Conservation (phyloP, 495 filamentous ascomycete genomes). For the Hypoxylon trugodes region DNA sequence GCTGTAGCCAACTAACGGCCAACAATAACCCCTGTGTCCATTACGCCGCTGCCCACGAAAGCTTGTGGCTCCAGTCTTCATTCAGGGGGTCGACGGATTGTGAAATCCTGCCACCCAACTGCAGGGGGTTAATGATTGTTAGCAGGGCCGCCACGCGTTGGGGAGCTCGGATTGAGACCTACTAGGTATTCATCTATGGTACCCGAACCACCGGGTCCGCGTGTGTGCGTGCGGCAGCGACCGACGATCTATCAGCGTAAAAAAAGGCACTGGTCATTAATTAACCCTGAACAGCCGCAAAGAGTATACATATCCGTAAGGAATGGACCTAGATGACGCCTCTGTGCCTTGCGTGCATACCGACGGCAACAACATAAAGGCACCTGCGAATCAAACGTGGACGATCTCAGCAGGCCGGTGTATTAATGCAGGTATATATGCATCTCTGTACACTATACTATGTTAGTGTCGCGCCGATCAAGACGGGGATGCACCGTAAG, state of each 20-base stretch:
- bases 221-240: constrained; percentile 21
- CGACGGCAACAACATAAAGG: constrained; percentile 6
- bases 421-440: constrained; percentile 3
- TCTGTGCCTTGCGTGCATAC: background rate
- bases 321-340: background rate
- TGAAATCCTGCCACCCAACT: constrained; percentile 8
- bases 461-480: constrained; percentile 21
- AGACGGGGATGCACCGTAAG: constrained; percentile 12
- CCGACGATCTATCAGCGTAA: constrained; percentile 12
- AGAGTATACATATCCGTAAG: no score
- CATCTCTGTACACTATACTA: constrained; percentile 1
- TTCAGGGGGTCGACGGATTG: background rate
- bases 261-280: background rate
- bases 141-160: constrained; percentile 35
- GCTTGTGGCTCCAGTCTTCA: background rate
- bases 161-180: constrained; percentile 11
- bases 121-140: constrained; percentile 15
- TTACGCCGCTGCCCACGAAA: constrained; percentile 6
- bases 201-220: constrained; percentile 39
- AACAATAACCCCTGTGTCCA: background rate
- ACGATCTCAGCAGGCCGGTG: constrained; percentile 17
- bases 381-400: constrained; percentile 21
- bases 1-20: constrained; percentile 11
- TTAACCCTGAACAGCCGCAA: background rate
- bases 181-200: constrained; percentile 20